Evolutionary conservation across 2,329 filamentous ascomycete species (phyloP).

Genomic region (Aureobasidium sp.): DNA sequence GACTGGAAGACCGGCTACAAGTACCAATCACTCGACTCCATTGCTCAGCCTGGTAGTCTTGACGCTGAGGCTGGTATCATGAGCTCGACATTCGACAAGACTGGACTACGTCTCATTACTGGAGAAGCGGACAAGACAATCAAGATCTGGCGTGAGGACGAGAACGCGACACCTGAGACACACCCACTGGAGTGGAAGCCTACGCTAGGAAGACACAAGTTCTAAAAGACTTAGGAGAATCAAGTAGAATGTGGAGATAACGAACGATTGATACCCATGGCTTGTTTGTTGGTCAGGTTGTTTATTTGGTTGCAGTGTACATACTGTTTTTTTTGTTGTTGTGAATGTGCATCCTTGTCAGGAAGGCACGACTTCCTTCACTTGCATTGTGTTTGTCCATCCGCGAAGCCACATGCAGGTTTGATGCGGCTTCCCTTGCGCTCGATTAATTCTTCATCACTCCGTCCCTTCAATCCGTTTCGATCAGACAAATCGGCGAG

Average conservation of each 20-base stretch:
- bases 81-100: conserved; percentile 85
- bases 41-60: conserved; percentile 86
- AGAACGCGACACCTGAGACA: conserved; percentile 80
- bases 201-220: conserved; percentile 69
- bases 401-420: neutral
- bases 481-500: neutral
- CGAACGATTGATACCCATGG: conserved; percentile 12
- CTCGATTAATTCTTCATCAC: neutral
- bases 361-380: neutral
- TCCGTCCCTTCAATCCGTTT: neutral
- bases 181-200: conserved; percentile 93
- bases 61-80: conserved; percentile 94
- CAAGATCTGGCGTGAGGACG: conserved; percentile 95
- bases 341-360: neutral
- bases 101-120: conserved; percentile 53
- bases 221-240: conserved; percentile 17
- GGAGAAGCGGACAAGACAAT: conserved; percentile 95
- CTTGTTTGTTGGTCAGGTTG: neutral
- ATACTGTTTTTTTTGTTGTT: neutral
- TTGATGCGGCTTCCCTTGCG: conserved; percentile 5
- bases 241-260: conserved; percentile 13
- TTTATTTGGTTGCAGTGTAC: neutral
- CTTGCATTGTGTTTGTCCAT: neutral
- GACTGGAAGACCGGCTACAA: conserved; percentile 96
- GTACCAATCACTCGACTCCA: conserved; percentile 84